Percentiles rank a stretch among this genome's conserved stretches.
These are phyloP conservation scores for Hypoxylon sp. DNA, from an alignment of 2,329 filamentous ascomycete genomes.

Conservation along the genomic window DNA sequence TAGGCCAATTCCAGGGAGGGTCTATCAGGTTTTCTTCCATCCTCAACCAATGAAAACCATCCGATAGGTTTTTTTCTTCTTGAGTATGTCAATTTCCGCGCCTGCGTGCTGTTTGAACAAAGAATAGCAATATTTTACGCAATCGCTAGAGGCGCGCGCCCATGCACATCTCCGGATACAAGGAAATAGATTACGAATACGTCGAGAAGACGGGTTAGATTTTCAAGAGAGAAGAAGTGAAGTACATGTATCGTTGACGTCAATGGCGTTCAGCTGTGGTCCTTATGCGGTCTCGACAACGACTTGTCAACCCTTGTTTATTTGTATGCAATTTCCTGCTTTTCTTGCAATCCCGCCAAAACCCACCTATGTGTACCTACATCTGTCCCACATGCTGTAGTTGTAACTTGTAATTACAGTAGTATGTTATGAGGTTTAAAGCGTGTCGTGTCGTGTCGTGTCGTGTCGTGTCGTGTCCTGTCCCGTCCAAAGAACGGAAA, in stretches of 20 bases:
- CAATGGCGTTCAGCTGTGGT: slow-evolving; percentile 32
- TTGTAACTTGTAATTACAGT: slow-evolving; percentile 10
- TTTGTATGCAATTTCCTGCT: slow-evolving; percentile 33
- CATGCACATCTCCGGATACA: not conserved
- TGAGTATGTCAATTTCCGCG: too few relatives aligned
- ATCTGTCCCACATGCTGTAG: slow-evolving; percentile 10
- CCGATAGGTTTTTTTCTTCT: too few relatives aligned
- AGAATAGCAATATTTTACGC: slow-evolving; percentile 10
- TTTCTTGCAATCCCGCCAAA: slow-evolving; percentile 21
- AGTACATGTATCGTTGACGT: slow-evolving; percentile 39
- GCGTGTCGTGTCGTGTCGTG: too few relatives aligned
- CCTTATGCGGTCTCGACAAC: slow-evolving; percentile 15
- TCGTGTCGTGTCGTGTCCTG: too few relatives aligned
- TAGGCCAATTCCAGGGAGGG: not conserved
- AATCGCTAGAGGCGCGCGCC: slow-evolving; percentile 12
- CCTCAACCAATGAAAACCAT: too few relatives aligned
- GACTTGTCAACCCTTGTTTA: slow-evolving; percentile 22
- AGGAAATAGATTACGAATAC: slow-evolving; percentile 13
- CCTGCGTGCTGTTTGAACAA: too few relatives aligned
- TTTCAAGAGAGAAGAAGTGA: slow-evolving; percentile 6
- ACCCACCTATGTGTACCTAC: too few relatives aligned
- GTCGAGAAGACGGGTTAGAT: slow-evolving; percentile 5
- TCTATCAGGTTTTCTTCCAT: not conserved
- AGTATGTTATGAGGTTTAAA: too few relatives aligned
- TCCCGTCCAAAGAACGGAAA: too few relatives aligned